phyloP scores from a whole-genome alignment of 2,329 filamentous ascomycete species.

The Neopestalotiopsis sp. region DNA sequence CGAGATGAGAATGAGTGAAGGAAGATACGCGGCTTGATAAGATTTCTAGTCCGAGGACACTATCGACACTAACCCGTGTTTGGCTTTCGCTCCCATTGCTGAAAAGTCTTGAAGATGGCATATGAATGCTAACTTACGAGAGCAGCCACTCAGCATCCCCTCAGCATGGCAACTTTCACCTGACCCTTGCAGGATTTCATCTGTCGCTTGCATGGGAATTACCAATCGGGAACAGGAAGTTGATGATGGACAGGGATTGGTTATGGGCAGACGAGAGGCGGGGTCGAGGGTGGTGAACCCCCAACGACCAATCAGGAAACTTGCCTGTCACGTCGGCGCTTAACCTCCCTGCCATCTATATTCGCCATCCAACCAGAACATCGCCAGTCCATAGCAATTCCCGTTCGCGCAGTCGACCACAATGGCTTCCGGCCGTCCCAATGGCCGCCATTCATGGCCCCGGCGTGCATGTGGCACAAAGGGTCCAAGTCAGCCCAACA shows the following conservation, averaged over 20 bases:
- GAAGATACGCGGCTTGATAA: background rate
- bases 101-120: background rate
- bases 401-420: constrained; percentile 26
- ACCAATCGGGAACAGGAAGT: constrained; percentile 14
- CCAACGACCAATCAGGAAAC: constrained; percentile 16
- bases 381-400: constrained; percentile 23
- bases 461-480: constrained; percentile 38
- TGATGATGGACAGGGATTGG: constrained; percentile 9
- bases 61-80: background rate
- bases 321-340: constrained; percentile 20
- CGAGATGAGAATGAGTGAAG: background rate
- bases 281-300: constrained; percentile 16
- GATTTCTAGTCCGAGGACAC: background rate
- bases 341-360: constrained; percentile 27
- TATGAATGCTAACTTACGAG: background rate
- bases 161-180: background rate
- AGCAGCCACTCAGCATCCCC: background rate
- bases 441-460: constrained; percentile 44
- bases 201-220: constrained; percentile 2
- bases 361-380: constrained; percentile 36
- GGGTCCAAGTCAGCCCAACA: constrained; percentile 40
- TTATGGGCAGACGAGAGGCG: constrained; percentile 15
- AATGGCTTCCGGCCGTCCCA: constrained; percentile 33
- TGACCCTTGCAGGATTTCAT: background rate
- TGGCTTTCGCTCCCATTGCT: background rate